phyloP scores from a whole-genome alignment of 306 rosid species.

The Adenanthera pavonina region DNA sequence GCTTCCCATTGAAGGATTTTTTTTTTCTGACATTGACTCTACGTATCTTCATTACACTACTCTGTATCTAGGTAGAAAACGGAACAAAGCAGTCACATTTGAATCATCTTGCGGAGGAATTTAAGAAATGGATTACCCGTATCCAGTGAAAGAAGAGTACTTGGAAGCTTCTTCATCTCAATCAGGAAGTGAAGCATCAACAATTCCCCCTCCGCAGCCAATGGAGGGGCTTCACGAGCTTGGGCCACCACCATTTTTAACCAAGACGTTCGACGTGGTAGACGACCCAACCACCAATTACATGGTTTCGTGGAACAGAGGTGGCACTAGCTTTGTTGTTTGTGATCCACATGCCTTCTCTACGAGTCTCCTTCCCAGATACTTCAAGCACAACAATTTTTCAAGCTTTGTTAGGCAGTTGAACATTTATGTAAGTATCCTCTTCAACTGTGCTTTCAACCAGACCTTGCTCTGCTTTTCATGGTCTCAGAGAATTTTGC shows the following conservation, averaged over 20 bases:
- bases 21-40: background rate
- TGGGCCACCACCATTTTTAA: slow-evolving; percentile 84
- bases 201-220: slow-evolving; percentile 59
- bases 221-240: slow-evolving; percentile 73
- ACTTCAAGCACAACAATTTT: slow-evolving; percentile 90
- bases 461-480: background rate
- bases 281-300: slow-evolving; percentile 61
- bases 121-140: slow-evolving; percentile 53
- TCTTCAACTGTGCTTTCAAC: background rate
- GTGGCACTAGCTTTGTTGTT: slow-evolving; percentile 73
- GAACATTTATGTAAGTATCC: slow-evolving; percentile 81
- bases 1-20: background rate
- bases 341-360: slow-evolving; percentile 84
- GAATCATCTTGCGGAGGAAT: background rate
- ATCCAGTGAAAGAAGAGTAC: slow-evolving; percentile 57
- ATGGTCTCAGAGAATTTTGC: background rate
- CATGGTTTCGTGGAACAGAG: slow-evolving; percentile 75
- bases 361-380: slow-evolving; percentile 59
- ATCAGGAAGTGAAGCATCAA: slow-evolving; percentile 34
- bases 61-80: background rate
- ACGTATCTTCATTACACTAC: slow-evolving; percentile 6
- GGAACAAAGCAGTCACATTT: background rate
- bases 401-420: slow-evolving; percentile 94
- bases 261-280: slow-evolving; percentile 77
- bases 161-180: slow-evolving; percentile 50